Evolutionary conservation across 768 basidiomycete species (phyloP), one percentile per base, ranked within the genome.

Genomic region (Mycena galopus): DNA sequence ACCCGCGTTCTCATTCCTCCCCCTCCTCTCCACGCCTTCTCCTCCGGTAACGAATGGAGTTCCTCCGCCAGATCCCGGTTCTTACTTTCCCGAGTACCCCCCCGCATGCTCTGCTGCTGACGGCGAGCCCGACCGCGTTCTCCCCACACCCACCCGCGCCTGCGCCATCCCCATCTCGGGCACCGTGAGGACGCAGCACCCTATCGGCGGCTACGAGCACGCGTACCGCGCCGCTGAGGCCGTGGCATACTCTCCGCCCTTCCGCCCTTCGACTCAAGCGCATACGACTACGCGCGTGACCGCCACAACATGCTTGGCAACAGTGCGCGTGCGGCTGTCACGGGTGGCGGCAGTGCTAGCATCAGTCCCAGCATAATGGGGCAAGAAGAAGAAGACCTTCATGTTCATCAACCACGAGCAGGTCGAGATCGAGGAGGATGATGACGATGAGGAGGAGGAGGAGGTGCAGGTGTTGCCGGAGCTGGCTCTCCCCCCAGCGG

Each of bases 191-290:
- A 35, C 25, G 17, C 27, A 19, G 25, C 67, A 60, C 9, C 32
- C 65, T 16, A 27, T 19, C 30, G 16, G 29, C n/a, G 70, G 67
- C 14, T 75, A 61, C 42, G 66, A 55, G 61, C 56, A 66, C 55
- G 74, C 67, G 23, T 75, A 75, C 67, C 67, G 74, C 44, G 74
- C 74, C 16, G 74, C 74, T 16, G 74, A 75, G 65, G 71, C 74
- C 33, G 74, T 71, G 3, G 74, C 74, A 29, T 75, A 75, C 42
- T 72, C 71, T 1, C 71, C 71, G 23, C 71, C 71, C 23, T 72
- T 1, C 71, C 71, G 23, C 71, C 71, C 23, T 72, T 75, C 29
- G 71, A 67, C 16, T 69, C 67, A 16, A 72, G 71, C 58, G 60
- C 55, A 29, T 75, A 75, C 66, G 70, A 75, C 44, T 75, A 75